A percentile compares a stretch with the other conserved stretches of the same genome.
Conservation (phyloP, 139 green algal genomes). For the Protoeuglena noctilucae region DNA sequence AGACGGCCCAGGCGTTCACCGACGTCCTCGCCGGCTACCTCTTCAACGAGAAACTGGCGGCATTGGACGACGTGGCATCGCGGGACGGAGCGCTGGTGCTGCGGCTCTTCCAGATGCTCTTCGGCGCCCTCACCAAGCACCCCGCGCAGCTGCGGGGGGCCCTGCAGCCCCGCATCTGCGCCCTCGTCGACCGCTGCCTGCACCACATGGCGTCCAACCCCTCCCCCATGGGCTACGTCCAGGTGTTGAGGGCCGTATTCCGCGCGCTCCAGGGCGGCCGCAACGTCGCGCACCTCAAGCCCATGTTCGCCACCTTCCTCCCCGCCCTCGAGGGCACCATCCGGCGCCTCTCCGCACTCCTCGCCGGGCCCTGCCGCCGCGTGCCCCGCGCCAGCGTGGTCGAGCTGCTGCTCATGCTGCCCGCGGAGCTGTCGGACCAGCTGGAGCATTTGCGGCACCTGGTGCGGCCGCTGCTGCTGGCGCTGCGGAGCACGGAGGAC, state of each 20-base stretch:
- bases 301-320: conserved; percentile 8
- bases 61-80: neutral
- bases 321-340: conserved; percentile 7
- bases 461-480: conserved; percentile 23
- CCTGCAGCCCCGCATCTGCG: conserved; percentile 16
- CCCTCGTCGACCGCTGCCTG: conserved; percentile 3
- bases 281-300: neutral
- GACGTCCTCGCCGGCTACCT: conserved; percentile 24
- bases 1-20: neutral
- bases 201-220: conserved; percentile 6
- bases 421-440: neutral
- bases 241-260: conserved; percentile 41
- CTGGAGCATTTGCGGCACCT: neutral
- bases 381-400: neutral
- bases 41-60: conserved; percentile 22
- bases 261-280: neutral
- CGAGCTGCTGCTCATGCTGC: neutral
- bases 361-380: neutral
- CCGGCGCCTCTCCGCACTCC: too few species aligned
- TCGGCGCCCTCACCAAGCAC: conserved; percentile 27
- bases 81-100: conserved; percentile 13
- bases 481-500: conserved; percentile 16
- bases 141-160: conserved; percentile 18
- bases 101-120: conserved; percentile 39
- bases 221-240: conserved; percentile 33